Base-by-base conservation (phyloP, 2,329 filamentous ascomycete genomes). In the Rhytidhysteron rufulum region DNA sequence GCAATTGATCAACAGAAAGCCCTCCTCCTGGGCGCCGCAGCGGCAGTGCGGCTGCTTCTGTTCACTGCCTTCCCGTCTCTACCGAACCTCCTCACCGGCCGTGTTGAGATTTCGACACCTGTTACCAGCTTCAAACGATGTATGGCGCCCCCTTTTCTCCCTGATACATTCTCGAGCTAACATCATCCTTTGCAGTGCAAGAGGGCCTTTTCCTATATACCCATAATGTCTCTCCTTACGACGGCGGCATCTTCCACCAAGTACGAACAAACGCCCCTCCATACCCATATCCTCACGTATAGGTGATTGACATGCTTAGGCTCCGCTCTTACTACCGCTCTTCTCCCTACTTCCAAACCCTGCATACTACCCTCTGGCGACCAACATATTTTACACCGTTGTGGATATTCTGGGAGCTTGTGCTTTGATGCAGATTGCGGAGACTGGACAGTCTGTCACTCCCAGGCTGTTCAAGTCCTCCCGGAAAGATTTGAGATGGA, bases 101-200 rank as follows among this genome's bases (percentile, higher is more conserved):
- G 93, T 60, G 93, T 96, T 56, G 93, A 98, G 74, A 85, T 98
- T 58, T 96, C 93, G 32, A 98, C 93, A 17, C 91, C 93, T 29
- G 86, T 97, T 34, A 96, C 88, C 55, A 95, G 91, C 78, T 98
- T 96, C 79, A 97, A 97, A 74, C 81, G 93, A 80, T 74, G 90
- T 95, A 76, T 67, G 85, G n/a, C n/a, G n/a, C n/a, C n/a, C n/a
- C n/a, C n/a, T n/a, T n/a, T n/a, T n/a, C n/a, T n/a, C n/a, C n/a
- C n/a, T n/a, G n/a, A n/a, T n/a, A n/a, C n/a, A n/a, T n/a, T n/a
- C 68, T 31, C 15, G 20, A 15, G 6, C 13, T 11, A 3, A 20
- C 13, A 13, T 18, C 5, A 13, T 9, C 52, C 55, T 18, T 3
- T 48, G 24, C 54, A 95, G 88, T 97, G 40, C 91, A 97, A 75